A percentile compares a stretch with the other conserved stretches of the same genome.
These are phyloP conservation scores for Penicillium canescens DNA, from an alignment of 495 filamentous ascomycete species.

Conservation along the genomic window DNA sequence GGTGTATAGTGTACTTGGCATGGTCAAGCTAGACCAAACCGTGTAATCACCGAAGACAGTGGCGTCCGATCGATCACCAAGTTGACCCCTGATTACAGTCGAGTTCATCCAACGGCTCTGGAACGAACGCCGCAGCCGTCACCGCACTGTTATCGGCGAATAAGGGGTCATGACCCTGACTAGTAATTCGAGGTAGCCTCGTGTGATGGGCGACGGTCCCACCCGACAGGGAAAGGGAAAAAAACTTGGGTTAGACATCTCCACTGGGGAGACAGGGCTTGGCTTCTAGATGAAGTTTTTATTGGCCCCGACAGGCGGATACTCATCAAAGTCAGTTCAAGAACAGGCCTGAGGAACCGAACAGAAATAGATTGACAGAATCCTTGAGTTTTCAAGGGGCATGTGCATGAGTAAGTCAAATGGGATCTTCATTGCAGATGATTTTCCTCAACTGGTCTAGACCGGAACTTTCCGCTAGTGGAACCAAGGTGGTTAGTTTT, in stretches of 20 bases:
- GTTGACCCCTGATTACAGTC: not conserved
- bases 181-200: not conserved
- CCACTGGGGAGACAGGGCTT: conserved; percentile 1
- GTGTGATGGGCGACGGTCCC: conserved; percentile 2
- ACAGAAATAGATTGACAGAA: not conserved
- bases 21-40: not conserved
- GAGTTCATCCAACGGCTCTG: not conserved
- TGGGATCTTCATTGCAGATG: conserved; percentile 7
- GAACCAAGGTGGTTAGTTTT: too few relatives aligned
- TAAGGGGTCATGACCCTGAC: not conserved
- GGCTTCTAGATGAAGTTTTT: not conserved
- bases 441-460: not conserved
- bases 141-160: not conserved
- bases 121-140: conserved; percentile 4
- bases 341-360: not conserved
- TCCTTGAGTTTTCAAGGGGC: conserved; percentile 4
- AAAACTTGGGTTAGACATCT: not conserved
- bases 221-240: not conserved
- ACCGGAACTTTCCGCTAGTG: not conserved
- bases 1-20: not conserved
- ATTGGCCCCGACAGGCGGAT: conserved; percentile 4
- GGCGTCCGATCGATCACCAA: conserved; percentile 6
- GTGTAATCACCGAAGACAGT: conserved; percentile 2
- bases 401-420: conserved; percentile 1
- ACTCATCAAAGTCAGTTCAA: not conserved